Evolutionary conservation across 495 filamentous ascomycete species (phyloP), one percentile per base, ranked within the genome.

Genomic region (Xylaria bambusicola): DNA sequence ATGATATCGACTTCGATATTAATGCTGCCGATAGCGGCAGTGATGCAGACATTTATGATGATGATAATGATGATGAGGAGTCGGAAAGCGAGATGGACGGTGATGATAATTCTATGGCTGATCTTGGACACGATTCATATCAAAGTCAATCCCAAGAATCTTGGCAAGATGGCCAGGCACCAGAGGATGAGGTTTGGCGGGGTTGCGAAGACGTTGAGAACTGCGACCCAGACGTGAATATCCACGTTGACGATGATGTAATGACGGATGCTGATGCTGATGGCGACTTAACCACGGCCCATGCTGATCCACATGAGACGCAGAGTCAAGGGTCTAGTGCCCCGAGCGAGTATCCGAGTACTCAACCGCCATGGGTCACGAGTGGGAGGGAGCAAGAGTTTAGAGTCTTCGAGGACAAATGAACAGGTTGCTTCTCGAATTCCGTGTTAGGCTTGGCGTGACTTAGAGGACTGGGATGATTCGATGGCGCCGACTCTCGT

Each of bases 141-240:
- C 13, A 58, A 45, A 6, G 17, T 12, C 52, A 51, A 27, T 61
- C 55, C 1, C 41, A 61, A 5, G 63, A 61, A 26, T 68, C 68
- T n/a, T 64, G 62, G 65, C 65, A 64, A 23, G 66, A 68, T n/a
- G 57, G 63, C 6, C 68, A 66, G 31, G 26, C 64, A 18, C 73
- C 75, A 2, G 74, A 79, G 54, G 78, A 81, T 23, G 72, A 77
- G 6, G 68, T 68, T 12, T 76, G 77, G 75, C 66, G 59, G 0
- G 77, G 76, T 10, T 76, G 80, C 44, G 76, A 78, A 46, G 76
- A 80, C 42, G 68, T 62, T 1, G 77, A 80, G 61, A 80, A 79
- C 52, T 60, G 72, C 49, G 72, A 78, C 31, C 75, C 76, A 3
- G 59, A 63, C 15, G 44, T 33, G 17, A 42, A 18, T 3, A 65